Conservation (phyloP, 768 basidiomycete species). For the Amanita rubescens region DNA sequence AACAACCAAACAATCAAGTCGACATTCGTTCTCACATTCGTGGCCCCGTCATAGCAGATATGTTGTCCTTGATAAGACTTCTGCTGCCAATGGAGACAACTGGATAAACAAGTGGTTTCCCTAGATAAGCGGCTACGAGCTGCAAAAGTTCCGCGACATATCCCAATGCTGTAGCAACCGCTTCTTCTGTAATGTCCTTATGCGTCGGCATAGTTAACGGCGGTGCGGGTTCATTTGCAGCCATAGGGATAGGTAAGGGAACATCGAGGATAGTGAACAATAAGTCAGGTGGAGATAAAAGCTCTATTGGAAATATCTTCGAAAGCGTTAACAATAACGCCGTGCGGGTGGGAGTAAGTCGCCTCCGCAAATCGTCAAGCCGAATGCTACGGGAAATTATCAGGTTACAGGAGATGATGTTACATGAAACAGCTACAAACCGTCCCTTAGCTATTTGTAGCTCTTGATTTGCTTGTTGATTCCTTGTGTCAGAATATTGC, state of each 20-base stretch:
- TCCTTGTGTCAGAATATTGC: slow-evolving; percentile 22
- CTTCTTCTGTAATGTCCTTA: slow-evolving; percentile 75
- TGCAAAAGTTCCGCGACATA: slow-evolving; percentile 86
- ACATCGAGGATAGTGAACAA: slow-evolving; percentile 82
- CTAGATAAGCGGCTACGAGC: slow-evolving; percentile 71
- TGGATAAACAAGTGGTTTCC: slow-evolving; percentile 76
- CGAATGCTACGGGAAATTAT: slow-evolving; percentile 33
- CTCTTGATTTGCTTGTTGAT: slow-evolving; percentile 18
- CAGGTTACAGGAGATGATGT: slow-evolving; percentile 1
- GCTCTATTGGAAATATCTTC: slow-evolving; percentile 83
- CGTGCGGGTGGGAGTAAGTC: slow-evolving; percentile 47
- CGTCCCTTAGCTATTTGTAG: slow-evolving; percentile 31
- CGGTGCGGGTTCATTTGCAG: slow-evolving; percentile 73
- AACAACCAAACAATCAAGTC: not conserved
- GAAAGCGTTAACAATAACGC: slow-evolving; percentile 65
- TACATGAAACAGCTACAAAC: slow-evolving; percentile 19
- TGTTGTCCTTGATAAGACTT: slow-evolving; percentile 86
- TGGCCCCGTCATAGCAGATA: slow-evolving; percentile 93
- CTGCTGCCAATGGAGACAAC: slow-evolving; percentile 86
- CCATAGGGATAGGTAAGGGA: slow-evolving; percentile 84
- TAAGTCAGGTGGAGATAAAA: slow-evolving; percentile 76
- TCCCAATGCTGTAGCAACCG: slow-evolving; percentile 83
- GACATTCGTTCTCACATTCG: slow-evolving; percentile 58
- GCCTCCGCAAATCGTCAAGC: slow-evolving; percentile 38
- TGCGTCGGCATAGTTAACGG: slow-evolving; percentile 61